Conservation (phyloP, 768 basidiomycete species). For the Lactarius pseudohatsudake region DNA sequence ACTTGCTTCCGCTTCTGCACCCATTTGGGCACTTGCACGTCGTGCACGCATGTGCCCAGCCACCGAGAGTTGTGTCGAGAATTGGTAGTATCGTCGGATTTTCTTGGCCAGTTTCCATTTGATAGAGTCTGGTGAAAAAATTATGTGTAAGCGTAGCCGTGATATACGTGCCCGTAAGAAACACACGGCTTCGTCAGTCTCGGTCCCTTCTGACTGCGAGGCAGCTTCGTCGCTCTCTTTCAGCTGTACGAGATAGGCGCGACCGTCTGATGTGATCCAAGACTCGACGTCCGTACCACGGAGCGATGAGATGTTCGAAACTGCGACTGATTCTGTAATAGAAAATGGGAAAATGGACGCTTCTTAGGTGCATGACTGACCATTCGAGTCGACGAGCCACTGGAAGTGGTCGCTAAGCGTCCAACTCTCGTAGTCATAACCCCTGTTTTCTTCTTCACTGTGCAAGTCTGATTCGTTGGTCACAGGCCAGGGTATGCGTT, state of each 20-base stretch:
- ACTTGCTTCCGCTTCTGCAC: conserved; percentile 71
- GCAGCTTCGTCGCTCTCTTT: conserved; percentile 41
- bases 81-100: conserved; percentile 15
- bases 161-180: background rate
- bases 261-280: conserved; percentile 84
- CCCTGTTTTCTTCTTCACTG: conserved; percentile 35
- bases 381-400: conserved; percentile 75
- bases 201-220: conserved; percentile 27
- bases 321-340: conserved; percentile 48
- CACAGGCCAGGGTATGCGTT: conserved; percentile 82
- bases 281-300: conserved; percentile 63
- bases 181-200: conserved; percentile 26
- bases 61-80: conserved; percentile 39
- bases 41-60: conserved; percentile 80
- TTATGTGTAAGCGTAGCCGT: background rate
- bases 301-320: conserved; percentile 61
- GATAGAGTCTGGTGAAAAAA: conserved; percentile 5
- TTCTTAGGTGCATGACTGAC: conserved; percentile 40
- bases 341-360: background rate
- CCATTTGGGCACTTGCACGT: conserved; percentile 73
- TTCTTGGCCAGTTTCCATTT: conserved; percentile 15
- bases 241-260: conserved; percentile 75
- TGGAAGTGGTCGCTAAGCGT: conserved; percentile 53
- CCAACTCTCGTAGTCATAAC: conserved; percentile 66
- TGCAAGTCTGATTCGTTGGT: conserved; percentile 44